Base-by-base conservation (phyloP, 345 rosid species). In the Acer yangbiense region DNA sequence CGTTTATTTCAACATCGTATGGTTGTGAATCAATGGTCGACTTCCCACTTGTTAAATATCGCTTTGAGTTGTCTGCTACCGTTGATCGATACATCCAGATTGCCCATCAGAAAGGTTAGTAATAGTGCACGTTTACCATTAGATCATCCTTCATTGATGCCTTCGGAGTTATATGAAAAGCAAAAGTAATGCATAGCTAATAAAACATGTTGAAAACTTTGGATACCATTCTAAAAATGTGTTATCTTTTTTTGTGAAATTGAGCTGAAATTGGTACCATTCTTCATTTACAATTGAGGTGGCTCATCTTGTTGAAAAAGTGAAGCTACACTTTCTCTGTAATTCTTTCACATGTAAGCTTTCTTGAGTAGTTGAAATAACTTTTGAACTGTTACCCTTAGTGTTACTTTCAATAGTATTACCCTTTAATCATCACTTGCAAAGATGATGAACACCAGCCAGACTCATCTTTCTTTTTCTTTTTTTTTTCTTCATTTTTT, bases 361-460 rank as follows among this genome's bases (percentile, higher is more conserved):
- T n/a, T 71, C 10, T 50, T 10, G 48, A 17, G 70, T 1, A 39
- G 48, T 41, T 20, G 1, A 60, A 39, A 50, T 2, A 48, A 50
- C 77, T 74, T 64, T 74, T 50, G 71, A 21, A 65, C 63, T 18
- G 14, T 2, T 25, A 27, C 61, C 46, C 60, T 27, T 48, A 9
- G 41, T 48, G 63, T 62, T 73, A 61, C 25, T 73, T 61, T 44
- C 35, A 61, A 62, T 68, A 14, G 58, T 44, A 7, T 9, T 16
- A 23, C 9, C 41, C 21, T 73, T 43, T 44, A 44, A 44, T 62
- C 76, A 61, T 62, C 76, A 62, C 76, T 73, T 61, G 39, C 63
- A 29, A 61, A 64, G 69, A 48, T 9, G 29, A 63, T 25, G 68
- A 60, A 73, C 9, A 29, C 29, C 48, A 29, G 14, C 25, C 21